Conservation (phyloP, 768 basidiomycete species). For the Mycena chlorophos region DNA sequence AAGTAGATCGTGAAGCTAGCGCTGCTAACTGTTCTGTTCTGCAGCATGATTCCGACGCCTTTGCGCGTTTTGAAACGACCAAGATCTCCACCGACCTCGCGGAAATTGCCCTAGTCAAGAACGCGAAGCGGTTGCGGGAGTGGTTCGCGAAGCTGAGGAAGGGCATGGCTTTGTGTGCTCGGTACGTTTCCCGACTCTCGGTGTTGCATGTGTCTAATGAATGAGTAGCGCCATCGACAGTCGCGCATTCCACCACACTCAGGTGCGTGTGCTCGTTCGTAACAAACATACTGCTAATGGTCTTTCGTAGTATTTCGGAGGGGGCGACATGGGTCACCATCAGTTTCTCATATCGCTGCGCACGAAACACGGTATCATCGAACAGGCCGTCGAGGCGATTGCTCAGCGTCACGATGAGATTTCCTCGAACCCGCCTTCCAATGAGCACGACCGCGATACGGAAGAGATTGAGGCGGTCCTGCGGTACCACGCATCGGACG, state of each 20-base stretch:
- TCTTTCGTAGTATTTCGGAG: slow-evolving; percentile 6
- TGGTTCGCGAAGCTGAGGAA: too few relatives aligned
- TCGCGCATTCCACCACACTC: slow-evolving; percentile 5
- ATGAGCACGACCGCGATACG: slow-evolving; percentile 4
- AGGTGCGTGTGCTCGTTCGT: neutral
- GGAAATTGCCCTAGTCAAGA: too few relatives aligned
- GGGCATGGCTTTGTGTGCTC: too few relatives aligned
- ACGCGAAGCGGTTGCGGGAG: too few relatives aligned
- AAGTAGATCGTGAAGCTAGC: too few relatives aligned
- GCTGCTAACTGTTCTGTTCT: neutral
- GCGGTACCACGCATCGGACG: neutral
- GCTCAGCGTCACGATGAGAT: slow-evolving; percentile 5
- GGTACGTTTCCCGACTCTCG: too few relatives aligned
- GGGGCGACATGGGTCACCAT: slow-evolving; percentile 3
- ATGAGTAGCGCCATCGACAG: too few relatives aligned
- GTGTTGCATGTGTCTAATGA: too few relatives aligned
- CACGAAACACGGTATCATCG: neutral
- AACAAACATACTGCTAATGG: neutral
- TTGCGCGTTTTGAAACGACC: neutral
- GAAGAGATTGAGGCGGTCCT: slow-evolving; percentile 9
- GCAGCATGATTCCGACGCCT: neutral
- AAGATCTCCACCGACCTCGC: too few relatives aligned
- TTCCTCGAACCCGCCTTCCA: neutral
- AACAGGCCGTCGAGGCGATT: neutral
- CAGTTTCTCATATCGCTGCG: neutral